These are phyloP conservation scores for Sporisorium reilianum DNA, from an alignment of 1,284 basidiomycete species.

Conservation along the genomic window DNA sequence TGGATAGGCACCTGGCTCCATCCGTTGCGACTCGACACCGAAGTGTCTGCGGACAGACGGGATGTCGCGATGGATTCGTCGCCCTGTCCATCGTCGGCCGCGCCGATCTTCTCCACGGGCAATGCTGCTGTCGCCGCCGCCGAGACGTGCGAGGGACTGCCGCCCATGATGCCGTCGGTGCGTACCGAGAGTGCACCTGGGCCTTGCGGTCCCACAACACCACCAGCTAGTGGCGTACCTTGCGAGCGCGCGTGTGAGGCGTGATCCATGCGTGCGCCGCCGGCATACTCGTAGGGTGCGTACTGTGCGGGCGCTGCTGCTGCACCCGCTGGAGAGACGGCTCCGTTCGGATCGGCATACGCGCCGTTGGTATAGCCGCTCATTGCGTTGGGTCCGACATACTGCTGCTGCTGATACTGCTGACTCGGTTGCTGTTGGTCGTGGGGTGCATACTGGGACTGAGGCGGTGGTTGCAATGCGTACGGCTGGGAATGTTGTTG, in stretches of 20 bases:
- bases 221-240: conserved; percentile 5
- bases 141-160: conserved; percentile 9
- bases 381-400: background rate
- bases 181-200: conserved; percentile 24
- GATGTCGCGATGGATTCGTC: conserved; percentile 24
- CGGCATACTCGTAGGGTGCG: conserved; percentile 16
- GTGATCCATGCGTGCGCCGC: conserved; percentile 4
- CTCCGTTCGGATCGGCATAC: conserved; percentile 20
- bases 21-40: conserved; percentile 30
- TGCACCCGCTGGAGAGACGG: conserved; percentile 5
- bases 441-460: conserved; percentile 7
- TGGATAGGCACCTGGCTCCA: conserved; percentile 32
- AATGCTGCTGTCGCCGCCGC: background rate
- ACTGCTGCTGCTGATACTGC: conserved; percentile 18
- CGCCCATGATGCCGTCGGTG: conserved; percentile 25
- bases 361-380: conserved; percentile 17
- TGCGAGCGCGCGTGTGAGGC: conserved; percentile 7
- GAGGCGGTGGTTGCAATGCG: background rate
- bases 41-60: conserved; percentile 29
- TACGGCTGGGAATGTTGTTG: conserved; percentile 4
- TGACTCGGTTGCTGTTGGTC: conserved; percentile 4
- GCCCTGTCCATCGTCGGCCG: conserved; percentile 8
- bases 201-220: conserved; percentile 9
- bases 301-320: conserved; percentile 16
- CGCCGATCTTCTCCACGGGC: conserved; percentile 4